Conservation (phyloP, 2,329 filamentous ascomycete genomes). For the Fusarium oligoseptatum region DNA sequence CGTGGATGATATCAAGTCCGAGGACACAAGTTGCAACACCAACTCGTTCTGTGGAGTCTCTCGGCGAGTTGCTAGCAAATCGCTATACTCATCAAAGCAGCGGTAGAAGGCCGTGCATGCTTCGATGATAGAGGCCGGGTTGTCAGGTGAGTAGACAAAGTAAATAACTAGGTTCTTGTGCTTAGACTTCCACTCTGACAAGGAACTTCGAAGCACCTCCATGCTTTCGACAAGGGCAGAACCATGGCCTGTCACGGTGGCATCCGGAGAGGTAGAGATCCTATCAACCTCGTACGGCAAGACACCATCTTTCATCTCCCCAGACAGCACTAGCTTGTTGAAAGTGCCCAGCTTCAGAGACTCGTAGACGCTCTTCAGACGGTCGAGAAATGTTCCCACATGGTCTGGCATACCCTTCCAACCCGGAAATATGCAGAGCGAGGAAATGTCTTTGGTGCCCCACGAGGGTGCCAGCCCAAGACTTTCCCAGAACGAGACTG, state of each 20-base stretch:
- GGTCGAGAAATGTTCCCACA: conserved; percentile 74
- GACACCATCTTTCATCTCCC: conserved; percentile 59
- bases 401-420: conserved; percentile 73
- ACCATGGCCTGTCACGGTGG: conserved; percentile 57
- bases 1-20: conserved; percentile 74
- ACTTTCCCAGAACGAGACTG: conserved; percentile 85
- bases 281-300: conserved; percentile 65
- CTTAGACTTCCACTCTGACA: conserved; percentile 57
- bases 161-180: conserved; percentile 80
- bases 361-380: conserved; percentile 79
- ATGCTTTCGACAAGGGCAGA: conserved; percentile 64
- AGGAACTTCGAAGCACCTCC: conserved; percentile 61
- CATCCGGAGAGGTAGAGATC: conserved; percentile 57
- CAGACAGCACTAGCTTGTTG: conserved; percentile 60
- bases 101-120: conserved; percentile 81
- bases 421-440: conserved; percentile 78
- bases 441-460: conserved; percentile 77
- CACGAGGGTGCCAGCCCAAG: conserved; percentile 79
- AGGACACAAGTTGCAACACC: conserved; percentile 82
- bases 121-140: conserved; percentile 73
- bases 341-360: conserved; percentile 79
- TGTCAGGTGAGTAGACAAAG: conserved; percentile 77
- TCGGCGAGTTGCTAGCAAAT: conserved; percentile 57
- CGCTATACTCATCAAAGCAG: conserved; percentile 73
- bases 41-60: conserved; percentile 70